phyloP scores from a whole-genome alignment of 1,139 yeast species.

The Sugiyamaella pinicola region DNA sequence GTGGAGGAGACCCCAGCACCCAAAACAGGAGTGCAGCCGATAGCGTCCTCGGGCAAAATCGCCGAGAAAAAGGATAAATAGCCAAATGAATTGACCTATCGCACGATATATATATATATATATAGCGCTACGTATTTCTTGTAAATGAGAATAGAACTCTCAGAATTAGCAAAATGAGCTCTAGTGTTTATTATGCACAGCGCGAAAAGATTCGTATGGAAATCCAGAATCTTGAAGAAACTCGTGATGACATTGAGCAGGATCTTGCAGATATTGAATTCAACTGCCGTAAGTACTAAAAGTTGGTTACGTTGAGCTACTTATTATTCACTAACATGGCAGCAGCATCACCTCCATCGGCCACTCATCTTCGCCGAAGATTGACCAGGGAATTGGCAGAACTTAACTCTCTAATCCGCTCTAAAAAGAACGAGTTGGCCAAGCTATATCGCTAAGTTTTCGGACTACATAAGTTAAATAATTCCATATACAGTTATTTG shows the following conservation, averaged over 20 bases:
- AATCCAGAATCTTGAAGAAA: slow-evolving; percentile 1
- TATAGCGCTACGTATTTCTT: background rate
- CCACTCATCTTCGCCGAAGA: slow-evolving; percentile 5
- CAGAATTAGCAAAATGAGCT: no score
- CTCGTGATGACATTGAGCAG: slow-evolving; percentile 6
- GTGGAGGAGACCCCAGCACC: no score
- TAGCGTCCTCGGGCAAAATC: background rate
- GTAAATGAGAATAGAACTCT: no score
- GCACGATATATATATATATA: background rate
- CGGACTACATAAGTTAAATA: background rate
- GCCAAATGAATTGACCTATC: background rate
- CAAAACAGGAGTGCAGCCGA: no score
- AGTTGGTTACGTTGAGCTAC: no score
- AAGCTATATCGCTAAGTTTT: background rate
- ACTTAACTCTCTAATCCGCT: background rate
- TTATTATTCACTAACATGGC: background rate
- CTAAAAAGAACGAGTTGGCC: slow-evolving; percentile 3
- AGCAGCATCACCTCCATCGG: slow-evolving; percentile 7
- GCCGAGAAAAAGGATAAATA: background rate
- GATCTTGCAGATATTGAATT: slow-evolving; percentile 8
- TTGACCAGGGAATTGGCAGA: slow-evolving; percentile 2
- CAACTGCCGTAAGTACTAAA: slow-evolving; percentile 12
- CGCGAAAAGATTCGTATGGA: slow-evolving; percentile 2
- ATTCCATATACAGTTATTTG: background rate
- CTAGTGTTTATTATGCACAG: background rate